A percentile compares a stretch with the other conserved stretches of the same genome.
Conservation (phyloP, 371 early-diverging fungal species). For the Entomophthora muscae region DNA sequence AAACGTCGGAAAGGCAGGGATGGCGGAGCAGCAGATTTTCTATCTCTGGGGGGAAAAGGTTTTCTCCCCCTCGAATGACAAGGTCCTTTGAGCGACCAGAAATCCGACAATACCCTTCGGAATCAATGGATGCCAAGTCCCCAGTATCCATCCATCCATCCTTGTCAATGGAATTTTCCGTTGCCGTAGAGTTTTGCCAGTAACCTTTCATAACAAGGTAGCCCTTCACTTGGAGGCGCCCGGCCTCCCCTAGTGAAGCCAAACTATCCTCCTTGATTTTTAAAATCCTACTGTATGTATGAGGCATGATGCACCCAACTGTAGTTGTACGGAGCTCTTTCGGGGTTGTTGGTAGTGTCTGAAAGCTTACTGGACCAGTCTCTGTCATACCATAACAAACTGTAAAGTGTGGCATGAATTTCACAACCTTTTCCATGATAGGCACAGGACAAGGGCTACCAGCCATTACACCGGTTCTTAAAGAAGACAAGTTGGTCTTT, state of each 20-base stretch:
- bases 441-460: slow-evolving; percentile 21
- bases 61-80: slow-evolving; percentile 26
- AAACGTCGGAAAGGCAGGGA: slow-evolving; percentile 16
- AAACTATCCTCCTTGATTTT: slow-evolving; percentile 15
- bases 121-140: slow-evolving; percentile 19
- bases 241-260: slow-evolving; percentile 15
- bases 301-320: slow-evolving; percentile 18
- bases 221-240: slow-evolving; percentile 34
- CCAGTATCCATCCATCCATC: slow-evolving; percentile 42
- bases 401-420: slow-evolving; percentile 17
- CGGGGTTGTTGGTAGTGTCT: slow-evolving; percentile 17
- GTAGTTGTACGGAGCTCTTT: slow-evolving; percentile 19
- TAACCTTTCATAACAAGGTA: slow-evolving; percentile 29
- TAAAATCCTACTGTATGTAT: slow-evolving; percentile 19
- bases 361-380: slow-evolving; percentile 27
- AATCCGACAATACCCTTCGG: slow-evolving; percentile 27
- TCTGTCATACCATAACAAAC: slow-evolving; percentile 24
- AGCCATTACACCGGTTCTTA: slow-evolving; percentile 25
- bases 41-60: slow-evolving; percentile 22
- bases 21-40: slow-evolving; percentile 19
- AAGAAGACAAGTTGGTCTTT: slow-evolving; percentile 15
- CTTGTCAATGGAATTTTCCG: slow-evolving; percentile 19
- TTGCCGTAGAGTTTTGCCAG: slow-evolving; percentile 23
- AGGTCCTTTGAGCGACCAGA: slow-evolving; percentile 32
- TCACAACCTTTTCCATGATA: slow-evolving; percentile 20